Base-by-base conservation (phyloP, 2,329 filamentous ascomycete genomes). In the Fusarium nurragi region DNA sequence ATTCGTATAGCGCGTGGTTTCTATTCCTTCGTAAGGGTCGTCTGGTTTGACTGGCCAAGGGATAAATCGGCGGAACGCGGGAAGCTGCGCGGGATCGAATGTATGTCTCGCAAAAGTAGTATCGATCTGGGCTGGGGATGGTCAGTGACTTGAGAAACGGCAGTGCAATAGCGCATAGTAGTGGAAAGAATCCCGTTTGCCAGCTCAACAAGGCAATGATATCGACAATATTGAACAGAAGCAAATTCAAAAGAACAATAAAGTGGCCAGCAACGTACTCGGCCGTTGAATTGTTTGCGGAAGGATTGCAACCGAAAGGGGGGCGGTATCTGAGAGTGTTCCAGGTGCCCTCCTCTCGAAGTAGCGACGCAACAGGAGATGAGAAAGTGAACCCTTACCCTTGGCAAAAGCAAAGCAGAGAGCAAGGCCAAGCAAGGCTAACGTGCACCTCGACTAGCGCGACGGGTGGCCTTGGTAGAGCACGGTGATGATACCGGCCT, bases 311-410 rank as follows among this genome's bases (percentile, higher is more conserved):
- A 56, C 64, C 36, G 53, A 60, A 71, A 69, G 67, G 69, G 69
- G 65, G 59, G 67, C 54, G 49, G 49, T 51, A 60, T 61, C 51
- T 56, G 54, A 50, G 57, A 54, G 60, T 26, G 68, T 64, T 67
- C 58, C 51, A 62, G 61, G 54, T 67, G 54, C 55, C 54, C 64
- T 68, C 54, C 64, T 68, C 64, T 54, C 49, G 39, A 60, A 66
- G 57, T 60, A 68, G 64, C 62, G 67, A 71, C 47, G 57, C 53
- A 52, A 52, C 65, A 60, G 58, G 67, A 65, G 64, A 59, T 60
- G 67, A 59, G 62, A 39, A 69, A 69, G 65, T 72, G 68, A 71
- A 71, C 64, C 68, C 51, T 57, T 62, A 62, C 64, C 67, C 63
- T 70, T 71, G 54, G 58, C 46, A 66, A 72, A 71, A 71, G 68